These are phyloP conservation scores for Immersiella caudata DNA, from an alignment of 495 filamentous ascomycete genomes.

Conservation along the genomic window DNA sequence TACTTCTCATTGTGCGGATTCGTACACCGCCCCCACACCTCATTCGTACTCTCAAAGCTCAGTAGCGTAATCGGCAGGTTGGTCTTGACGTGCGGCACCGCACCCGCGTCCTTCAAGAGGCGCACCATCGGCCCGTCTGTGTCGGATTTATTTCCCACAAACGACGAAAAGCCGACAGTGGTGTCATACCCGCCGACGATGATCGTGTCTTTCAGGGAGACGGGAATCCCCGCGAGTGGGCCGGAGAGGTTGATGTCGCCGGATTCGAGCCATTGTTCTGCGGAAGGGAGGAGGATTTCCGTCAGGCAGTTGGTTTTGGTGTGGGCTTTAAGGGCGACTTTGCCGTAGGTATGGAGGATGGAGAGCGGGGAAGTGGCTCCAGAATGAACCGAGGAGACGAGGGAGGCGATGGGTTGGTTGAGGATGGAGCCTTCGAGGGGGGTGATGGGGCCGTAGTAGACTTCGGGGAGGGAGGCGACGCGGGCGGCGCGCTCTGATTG, in stretches of 20 bases:
- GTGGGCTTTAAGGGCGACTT: slow-evolving; percentile 83
- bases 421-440: slow-evolving; percentile 65
- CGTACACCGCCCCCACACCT: slow-evolving; percentile 78
- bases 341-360: slow-evolving; percentile 87
- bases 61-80: slow-evolving; percentile 90
- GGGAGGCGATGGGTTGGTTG: slow-evolving; percentile 70
- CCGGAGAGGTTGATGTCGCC: slow-evolving; percentile 71
- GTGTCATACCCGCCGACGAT: slow-evolving; percentile 85
- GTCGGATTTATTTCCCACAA: slow-evolving; percentile 64
- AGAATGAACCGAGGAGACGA: slow-evolving; percentile 78
- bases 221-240: slow-evolving; percentile 85
- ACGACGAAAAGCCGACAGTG: slow-evolving; percentile 77
- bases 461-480: slow-evolving; percentile 64
- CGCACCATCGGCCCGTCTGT: slow-evolving; percentile 75
- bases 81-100: slow-evolving; percentile 94
- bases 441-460: slow-evolving; percentile 68
- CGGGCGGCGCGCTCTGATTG: slow-evolving; percentile 70
- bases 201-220: slow-evolving; percentile 87
- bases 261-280: slow-evolving; percentile 69
- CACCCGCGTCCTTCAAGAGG: slow-evolving; percentile 90
- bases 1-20: slow-evolving; percentile 86
- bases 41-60: slow-evolving; percentile 90
- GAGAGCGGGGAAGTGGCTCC: slow-evolving; percentile 66
- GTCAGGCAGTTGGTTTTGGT: slow-evolving; percentile 89
- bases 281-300: slow-evolving; percentile 80